phyloP scores from a whole-genome alignment of 2,329 filamentous ascomycete species.

The Incumbomyces lentus region DNA sequence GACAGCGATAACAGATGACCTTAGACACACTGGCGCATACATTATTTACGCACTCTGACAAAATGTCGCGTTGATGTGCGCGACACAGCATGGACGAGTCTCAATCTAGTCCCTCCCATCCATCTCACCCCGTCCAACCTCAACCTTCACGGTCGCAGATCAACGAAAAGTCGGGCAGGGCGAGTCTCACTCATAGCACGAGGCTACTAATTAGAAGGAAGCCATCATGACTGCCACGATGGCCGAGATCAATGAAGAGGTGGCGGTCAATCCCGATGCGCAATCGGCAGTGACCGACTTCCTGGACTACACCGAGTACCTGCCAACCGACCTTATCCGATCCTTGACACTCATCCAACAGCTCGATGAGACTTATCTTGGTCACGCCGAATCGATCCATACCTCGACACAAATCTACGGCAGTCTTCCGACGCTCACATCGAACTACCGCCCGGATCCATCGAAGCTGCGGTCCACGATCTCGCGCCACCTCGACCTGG shows the following conservation, averaged over 20 bases:
- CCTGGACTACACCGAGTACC: slow-evolving; percentile 60
- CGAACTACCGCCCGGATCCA: slow-evolving; percentile 41
- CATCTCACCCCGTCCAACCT: no score
- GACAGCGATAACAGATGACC: no score
- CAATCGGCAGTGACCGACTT: slow-evolving; percentile 58
- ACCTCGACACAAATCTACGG: slow-evolving; percentile 35
- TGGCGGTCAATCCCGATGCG: slow-evolving; percentile 50
- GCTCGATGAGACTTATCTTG: slow-evolving; percentile 36
- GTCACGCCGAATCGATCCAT: slow-evolving; percentile 32
- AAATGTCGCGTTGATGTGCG: no score
- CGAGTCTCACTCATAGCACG: no score
- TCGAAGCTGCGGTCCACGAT: slow-evolving; percentile 45
- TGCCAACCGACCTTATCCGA: slow-evolving; percentile 53
- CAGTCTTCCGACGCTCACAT: slow-evolving; percentile 41
- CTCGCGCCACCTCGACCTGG: slow-evolving; percentile 44
- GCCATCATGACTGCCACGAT: slow-evolving; percentile 23
- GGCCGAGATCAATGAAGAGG: slow-evolving; percentile 33
- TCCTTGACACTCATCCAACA: slow-evolving; percentile 51
- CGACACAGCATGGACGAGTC: no score
- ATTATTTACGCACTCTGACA: no score
- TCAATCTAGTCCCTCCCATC: no score
- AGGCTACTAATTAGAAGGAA: neutral
- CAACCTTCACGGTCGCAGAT: no score
- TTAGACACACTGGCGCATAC: no score
- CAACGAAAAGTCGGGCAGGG: no score